These are phyloP conservation scores for Raffaelea arxii DNA, from an alignment of 2,329 filamentous ascomycete genomes.

Conservation along the genomic window DNA sequence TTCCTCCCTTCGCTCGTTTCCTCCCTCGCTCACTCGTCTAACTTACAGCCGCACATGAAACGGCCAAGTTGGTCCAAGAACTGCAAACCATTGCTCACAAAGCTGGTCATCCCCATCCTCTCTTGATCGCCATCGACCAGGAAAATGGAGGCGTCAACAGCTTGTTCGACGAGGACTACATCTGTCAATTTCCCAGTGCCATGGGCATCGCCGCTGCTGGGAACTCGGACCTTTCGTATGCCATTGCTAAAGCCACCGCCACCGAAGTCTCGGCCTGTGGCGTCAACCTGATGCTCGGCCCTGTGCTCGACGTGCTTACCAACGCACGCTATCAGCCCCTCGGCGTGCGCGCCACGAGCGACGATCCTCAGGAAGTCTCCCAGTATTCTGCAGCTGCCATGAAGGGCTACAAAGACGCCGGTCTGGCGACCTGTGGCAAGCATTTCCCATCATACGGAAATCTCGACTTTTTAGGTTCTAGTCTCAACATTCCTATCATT, in stretches of 20 bases:
- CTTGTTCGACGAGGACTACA: slow-evolving; percentile 89
- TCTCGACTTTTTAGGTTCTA: slow-evolving; percentile 84
- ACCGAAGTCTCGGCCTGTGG: slow-evolving; percentile 88
- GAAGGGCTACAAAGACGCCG: slow-evolving; percentile 86
- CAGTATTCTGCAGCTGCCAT: slow-evolving; percentile 85
- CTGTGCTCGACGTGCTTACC: slow-evolving; percentile 85
- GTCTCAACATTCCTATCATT: slow-evolving; percentile 86
- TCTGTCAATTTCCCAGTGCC: slow-evolving; percentile 91
- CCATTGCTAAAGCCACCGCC: slow-evolving; percentile 85
- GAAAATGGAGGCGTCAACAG: slow-evolving; percentile 98
- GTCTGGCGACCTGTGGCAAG: slow-evolving; percentile 82
- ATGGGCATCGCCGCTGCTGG: slow-evolving; percentile 96
- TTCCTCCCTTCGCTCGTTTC: background rate
- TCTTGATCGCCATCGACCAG: slow-evolving; percentile 88
- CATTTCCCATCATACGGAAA: slow-evolving; percentile 97
- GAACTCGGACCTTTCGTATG: slow-evolving; percentile 73
- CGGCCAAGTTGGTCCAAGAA: slow-evolving; percentile 78
- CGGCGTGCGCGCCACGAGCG: slow-evolving; percentile 79
- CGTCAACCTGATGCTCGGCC: slow-evolving; percentile 91
- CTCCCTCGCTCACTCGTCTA: slow-evolving; percentile 11
- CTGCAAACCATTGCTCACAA: slow-evolving; percentile 86
- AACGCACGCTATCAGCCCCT: slow-evolving; percentile 87
- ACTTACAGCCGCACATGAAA: slow-evolving; percentile 72
- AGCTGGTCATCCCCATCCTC: slow-evolving; percentile 78
- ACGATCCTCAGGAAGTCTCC: slow-evolving; percentile 91